Conservation (phyloP, 2,329 filamentous ascomycete species). For the Colletotrichum brevisporum region DNA sequence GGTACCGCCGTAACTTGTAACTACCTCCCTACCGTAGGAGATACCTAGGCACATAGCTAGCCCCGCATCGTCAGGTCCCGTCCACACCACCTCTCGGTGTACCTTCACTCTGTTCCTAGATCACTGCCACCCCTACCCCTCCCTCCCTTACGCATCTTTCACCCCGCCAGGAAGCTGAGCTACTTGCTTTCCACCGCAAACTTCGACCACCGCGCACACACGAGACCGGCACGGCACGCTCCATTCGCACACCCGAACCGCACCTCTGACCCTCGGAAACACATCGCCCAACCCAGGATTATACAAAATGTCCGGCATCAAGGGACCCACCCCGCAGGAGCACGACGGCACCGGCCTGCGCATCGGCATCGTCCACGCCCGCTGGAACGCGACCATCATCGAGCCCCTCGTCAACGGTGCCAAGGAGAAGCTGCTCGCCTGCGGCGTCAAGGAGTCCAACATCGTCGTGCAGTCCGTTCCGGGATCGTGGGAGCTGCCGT, state of each 20-base stretch:
- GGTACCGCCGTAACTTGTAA: too few relatives aligned
- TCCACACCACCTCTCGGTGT: not conserved
- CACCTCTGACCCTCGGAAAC: not conserved
- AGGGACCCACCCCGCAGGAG: constrained; percentile 69
- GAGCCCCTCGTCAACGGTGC: constrained; percentile 85
- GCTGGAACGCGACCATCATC: constrained; percentile 94
- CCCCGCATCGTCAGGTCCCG: constrained; percentile 39
- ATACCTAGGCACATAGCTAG: constrained; percentile 9
- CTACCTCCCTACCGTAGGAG: too few relatives aligned
- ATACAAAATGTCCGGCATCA: constrained; percentile 62
- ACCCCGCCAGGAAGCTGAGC: constrained; percentile 10
- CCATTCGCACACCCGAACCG: not conserved
- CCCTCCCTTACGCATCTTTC: constrained; percentile 21
- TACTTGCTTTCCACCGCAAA: not conserved
- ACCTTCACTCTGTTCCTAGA: constrained; percentile 22
- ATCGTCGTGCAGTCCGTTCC: constrained; percentile 92
- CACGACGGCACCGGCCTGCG: constrained; percentile 82
- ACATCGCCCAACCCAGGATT: too few relatives aligned
- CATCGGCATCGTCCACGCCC: constrained; percentile 94
- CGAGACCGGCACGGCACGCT: not conserved
- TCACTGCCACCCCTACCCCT: constrained; percentile 12
- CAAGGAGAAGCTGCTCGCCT: constrained; percentile 80
- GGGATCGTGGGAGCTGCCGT: constrained; percentile 94
- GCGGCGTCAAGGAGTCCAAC: constrained; percentile 89
- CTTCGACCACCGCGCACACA: constrained; percentile 3